A percentile compares a stretch with the other conserved stretches of the same genome.
Conservation (phyloP, 768 basidiomycete species). For the Macrolepiota dolichaula region DNA sequence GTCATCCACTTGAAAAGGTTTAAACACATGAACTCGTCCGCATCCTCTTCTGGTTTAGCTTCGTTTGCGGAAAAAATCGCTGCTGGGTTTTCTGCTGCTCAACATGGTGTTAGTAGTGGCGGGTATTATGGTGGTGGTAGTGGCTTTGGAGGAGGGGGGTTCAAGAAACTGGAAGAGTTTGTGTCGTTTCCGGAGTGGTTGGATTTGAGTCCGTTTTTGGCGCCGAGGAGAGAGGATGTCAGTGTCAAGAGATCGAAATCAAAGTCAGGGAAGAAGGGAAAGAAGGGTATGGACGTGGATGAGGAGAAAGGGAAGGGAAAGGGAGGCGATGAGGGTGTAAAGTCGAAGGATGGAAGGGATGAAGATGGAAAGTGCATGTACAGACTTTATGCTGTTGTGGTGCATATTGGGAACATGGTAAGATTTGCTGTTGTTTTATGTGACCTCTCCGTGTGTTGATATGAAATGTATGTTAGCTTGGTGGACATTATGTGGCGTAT, state of each 20-base stretch:
- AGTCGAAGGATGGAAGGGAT: conserved; percentile 8
- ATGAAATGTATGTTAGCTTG: conserved; percentile 55
- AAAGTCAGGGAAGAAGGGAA: conserved; percentile 4
- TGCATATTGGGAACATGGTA: conserved; percentile 87
- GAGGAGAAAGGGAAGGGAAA: conserved; percentile 7
- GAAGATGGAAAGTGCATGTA: conserved; percentile 31
- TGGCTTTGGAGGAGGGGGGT: conserved; percentile 42
- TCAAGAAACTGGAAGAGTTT: conserved; percentile 90
- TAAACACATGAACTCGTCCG: conserved; percentile 75
- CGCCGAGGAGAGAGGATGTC: conserved; percentile 73
- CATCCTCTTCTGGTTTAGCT: conserved; percentile 32
- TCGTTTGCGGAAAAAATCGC: conserved; percentile 2
- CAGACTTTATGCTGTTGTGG: conserved; percentile 74
- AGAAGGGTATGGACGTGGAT: background rate
- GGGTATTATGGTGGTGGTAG: background rate
- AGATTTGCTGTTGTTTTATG: conserved; percentile 21
- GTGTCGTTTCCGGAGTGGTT: conserved; percentile 87
- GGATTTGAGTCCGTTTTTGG: conserved; percentile 83
- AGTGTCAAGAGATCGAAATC: conserved; percentile 21
- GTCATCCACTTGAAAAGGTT: conserved; percentile 95
- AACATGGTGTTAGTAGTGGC: conserved; percentile 6
- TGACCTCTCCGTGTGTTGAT: conserved; percentile 1
- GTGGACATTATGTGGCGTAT: conserved; percentile 89
- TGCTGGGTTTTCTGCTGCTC: background rate
- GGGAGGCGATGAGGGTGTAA: conserved; percentile 5